Conservation (phyloP, 2,329 filamentous ascomycete species). For the Fusarium mundagurra region DNA sequence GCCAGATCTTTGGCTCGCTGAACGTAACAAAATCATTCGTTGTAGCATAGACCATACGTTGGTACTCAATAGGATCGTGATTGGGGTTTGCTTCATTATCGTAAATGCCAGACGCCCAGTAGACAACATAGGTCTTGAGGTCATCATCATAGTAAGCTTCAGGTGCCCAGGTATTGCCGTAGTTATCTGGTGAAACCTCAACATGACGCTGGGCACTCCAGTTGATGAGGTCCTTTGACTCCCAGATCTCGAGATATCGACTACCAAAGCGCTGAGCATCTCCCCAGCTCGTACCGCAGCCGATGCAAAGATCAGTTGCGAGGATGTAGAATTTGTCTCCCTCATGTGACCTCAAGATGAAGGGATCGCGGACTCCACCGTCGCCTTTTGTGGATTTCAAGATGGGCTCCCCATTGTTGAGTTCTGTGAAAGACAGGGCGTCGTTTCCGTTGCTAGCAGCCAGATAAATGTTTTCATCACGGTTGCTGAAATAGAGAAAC, state of each 20-base stretch:
- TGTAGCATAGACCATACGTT: background rate
- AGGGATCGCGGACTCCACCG: conserved; percentile 5
- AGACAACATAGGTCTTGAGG: conserved; percentile 55
- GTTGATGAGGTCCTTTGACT: conserved; percentile 58
- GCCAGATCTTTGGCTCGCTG: background rate
- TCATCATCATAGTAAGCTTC: conserved; percentile 60
- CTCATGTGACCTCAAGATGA: background rate
- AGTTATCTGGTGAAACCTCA: conserved; percentile 56
- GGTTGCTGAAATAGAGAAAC: conserved; percentile 5
- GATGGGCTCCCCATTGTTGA: background rate
- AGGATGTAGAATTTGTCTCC: conserved; percentile 11
- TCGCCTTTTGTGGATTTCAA: background rate
- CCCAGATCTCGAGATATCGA: conserved; percentile 58
- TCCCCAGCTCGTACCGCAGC: background rate
- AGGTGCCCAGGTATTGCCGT: conserved; percentile 64
- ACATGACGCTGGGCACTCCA: conserved; percentile 62
- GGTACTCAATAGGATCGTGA: background rate
- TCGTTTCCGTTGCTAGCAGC: conserved; percentile 1
- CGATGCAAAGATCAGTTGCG: conserved; percentile 9
- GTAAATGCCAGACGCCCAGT: conserved; percentile 58
- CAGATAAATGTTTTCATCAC: conserved; percentile 1
- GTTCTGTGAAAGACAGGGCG: background rate
- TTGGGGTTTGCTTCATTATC: conserved; percentile 8
- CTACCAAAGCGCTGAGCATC: background rate
- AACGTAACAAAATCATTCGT: background rate